Conservation (phyloP, 2,329 filamentous ascomycete species). For the Alternaria ethzedia region DNA sequence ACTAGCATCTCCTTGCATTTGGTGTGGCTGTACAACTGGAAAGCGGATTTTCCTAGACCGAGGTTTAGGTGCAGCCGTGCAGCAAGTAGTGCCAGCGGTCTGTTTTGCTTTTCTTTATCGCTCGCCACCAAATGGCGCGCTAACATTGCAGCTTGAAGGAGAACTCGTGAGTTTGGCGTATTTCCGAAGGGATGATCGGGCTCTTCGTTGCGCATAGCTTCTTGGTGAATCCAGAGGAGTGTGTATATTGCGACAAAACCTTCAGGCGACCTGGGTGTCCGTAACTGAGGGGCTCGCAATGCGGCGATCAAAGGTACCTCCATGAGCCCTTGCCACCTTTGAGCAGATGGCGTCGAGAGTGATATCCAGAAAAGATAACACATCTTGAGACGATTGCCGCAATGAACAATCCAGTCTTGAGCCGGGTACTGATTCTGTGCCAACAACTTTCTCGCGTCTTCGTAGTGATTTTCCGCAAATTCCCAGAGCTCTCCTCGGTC, state of each 20-base stretch:
- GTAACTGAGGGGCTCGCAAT: slow-evolving; percentile 5
- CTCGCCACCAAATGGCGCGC: slow-evolving; percentile 29
- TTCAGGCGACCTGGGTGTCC: slow-evolving; percentile 18
- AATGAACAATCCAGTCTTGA: not conserved
- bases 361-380: slow-evolving; percentile 36
- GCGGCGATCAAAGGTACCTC: not conserved
- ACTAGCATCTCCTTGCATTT: slow-evolving; percentile 45
- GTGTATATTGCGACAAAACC: slow-evolving; percentile 30
- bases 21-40: slow-evolving; percentile 33
- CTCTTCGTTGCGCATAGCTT: not conserved
- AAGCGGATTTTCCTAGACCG: slow-evolving; percentile 39
- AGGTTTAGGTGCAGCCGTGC: slow-evolving; percentile 40
- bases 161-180: slow-evolving; percentile 20
- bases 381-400: slow-evolving; percentile 31
- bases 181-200: slow-evolving; percentile 1
- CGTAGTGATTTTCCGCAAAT: not conserved
- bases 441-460: not conserved
- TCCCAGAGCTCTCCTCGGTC: slow-evolving; percentile 21
- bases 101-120: slow-evolving; percentile 34
- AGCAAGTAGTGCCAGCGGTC: slow-evolving; percentile 38
- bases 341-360: not conserved
- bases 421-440: not conserved
- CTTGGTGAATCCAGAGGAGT: slow-evolving; percentile 31
- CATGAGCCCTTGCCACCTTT: not conserved
- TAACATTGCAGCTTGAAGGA: slow-evolving; percentile 40